Evolutionary conservation across 164 flowering plant species (phyloP).

Genomic region (Houttuynia cordata): DNA sequence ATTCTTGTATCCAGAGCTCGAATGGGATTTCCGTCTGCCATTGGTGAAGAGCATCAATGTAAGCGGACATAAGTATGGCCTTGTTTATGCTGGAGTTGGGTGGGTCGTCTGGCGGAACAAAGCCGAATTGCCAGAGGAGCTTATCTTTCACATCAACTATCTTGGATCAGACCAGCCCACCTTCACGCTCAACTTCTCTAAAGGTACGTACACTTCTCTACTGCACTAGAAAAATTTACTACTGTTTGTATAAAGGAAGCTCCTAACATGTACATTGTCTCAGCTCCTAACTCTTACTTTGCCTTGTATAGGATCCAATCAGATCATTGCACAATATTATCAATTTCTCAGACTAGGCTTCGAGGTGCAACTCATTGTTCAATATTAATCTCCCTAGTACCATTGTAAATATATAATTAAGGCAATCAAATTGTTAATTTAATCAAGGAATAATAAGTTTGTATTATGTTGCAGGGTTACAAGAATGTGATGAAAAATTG

Average conservation of each 20-base stretch:
- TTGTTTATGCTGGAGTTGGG: conserved; percentile 34
- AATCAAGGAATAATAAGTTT: neutral
- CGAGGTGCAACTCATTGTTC: conserved; percentile 18
- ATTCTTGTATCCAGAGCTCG: conserved; percentile 29
- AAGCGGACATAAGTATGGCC: conserved; percentile 30
- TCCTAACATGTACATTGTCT: no score
- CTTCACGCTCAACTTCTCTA: conserved; percentile 25
- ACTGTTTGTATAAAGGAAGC: no score
- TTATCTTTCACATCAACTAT: conserved; percentile 22
- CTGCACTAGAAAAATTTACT: no score
- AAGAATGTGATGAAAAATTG: conserved; percentile 19
- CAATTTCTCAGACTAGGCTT: conserved; percentile 25
- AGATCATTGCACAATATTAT: conserved; percentile 17
- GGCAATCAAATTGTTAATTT: no score
- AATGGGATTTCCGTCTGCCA: conserved; percentile 36
- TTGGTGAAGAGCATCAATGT: conserved; percentile 36
- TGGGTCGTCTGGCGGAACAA: conserved; percentile 21
- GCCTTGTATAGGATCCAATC: conserved; percentile 12
- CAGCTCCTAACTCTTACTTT: neutral
- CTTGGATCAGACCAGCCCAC: no score
- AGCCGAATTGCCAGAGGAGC: conserved; percentile 14
- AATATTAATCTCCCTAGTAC: neutral
- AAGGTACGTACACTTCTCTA: no score
- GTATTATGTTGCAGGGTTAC: conserved; percentile 13
- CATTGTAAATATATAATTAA: no score